A percentile compares a stretch with the other conserved stretches of the same genome.
phyloP scores from a whole-genome alignment of 2,329 filamentous ascomycete species.

The Cercospora zeae-maydis region DNA sequence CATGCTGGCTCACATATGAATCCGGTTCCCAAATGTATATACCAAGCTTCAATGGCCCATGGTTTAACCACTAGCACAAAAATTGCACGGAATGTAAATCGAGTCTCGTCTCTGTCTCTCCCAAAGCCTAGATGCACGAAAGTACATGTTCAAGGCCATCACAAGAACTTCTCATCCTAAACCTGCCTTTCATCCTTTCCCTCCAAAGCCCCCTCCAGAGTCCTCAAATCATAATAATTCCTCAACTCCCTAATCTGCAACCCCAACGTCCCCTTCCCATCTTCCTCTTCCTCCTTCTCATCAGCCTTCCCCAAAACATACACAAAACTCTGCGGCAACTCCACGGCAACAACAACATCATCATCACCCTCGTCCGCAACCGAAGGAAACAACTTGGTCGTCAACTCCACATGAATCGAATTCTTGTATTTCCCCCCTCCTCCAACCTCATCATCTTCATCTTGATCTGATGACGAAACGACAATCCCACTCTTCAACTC shows the following conservation, averaged over 20 bases:
- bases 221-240: slow-evolving; percentile 21
- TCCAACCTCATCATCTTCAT: not conserved
- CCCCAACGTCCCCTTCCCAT: slow-evolving; percentile 13
- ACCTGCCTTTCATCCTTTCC: not conserved
- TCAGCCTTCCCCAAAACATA: slow-evolving; percentile 17
- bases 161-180: too few species aligned
- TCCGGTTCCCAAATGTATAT: not conserved
- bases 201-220: slow-evolving; percentile 12
- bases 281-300: too few species aligned
- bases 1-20: not conserved
- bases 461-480: not conserved
- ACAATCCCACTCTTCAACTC: slow-evolving; percentile 14
- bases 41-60: too few species aligned
- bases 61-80: too few species aligned
- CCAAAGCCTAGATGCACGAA: too few species aligned
- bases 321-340: slow-evolving; percentile 17
- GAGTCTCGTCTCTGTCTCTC: too few species aligned
- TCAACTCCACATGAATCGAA: slow-evolving; percentile 12
- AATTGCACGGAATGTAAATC: too few species aligned
- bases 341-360: not conserved
- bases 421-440: not conserved
- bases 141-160: too few species aligned
- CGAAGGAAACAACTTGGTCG: slow-evolving; percentile 7
- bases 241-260: slow-evolving; percentile 18
- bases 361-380: not conserved